Percentiles rank a stretch among this genome's conserved stretches.
phyloP scores from a whole-genome alignment of 78 protist species.

The Dictyostelium discoideum region DNA sequence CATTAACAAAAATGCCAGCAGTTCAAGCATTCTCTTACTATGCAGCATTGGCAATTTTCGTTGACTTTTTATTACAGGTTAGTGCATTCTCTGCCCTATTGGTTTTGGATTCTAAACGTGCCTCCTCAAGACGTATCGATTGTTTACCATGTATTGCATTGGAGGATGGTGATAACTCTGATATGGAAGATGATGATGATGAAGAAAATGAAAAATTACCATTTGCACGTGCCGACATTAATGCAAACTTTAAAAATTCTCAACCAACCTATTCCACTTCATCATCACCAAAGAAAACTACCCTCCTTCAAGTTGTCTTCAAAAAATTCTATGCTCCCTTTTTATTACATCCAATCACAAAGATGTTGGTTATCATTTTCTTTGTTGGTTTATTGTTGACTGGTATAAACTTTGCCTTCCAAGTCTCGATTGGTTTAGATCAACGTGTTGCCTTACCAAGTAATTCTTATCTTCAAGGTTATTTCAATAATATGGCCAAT shows the following conservation, averaged over 20 bases:
- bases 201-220: not conserved
- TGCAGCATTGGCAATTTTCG: slow-evolving; percentile 84
- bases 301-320: slow-evolving; percentile 23
- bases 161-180: slow-evolving; percentile 45
- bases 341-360: slow-evolving; percentile 40
- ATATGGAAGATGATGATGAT: slow-evolving; percentile 56
- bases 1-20: slow-evolving; percentile 90
- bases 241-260: not conserved
- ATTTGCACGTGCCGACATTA: slow-evolving; percentile 13
- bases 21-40: slow-evolving; percentile 85
- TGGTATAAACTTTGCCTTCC: slow-evolving; percentile 31
- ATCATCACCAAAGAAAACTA: not conserved
- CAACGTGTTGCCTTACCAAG: slow-evolving; percentile 85
- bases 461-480: slow-evolving; percentile 80
- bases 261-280: slow-evolving; percentile 4
- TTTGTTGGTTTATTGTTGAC: slow-evolving; percentile 28
- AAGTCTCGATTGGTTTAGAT: slow-evolving; percentile 80
- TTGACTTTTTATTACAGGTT: slow-evolving; percentile 84
- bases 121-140: slow-evolving; percentile 73
- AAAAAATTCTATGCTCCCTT: slow-evolving; percentile 65
- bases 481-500: slow-evolving; percentile 52
- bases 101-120: slow-evolving; percentile 74
- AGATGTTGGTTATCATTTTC: slow-evolving; percentile 11
- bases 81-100: slow-evolving; percentile 80
- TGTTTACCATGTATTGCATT: slow-evolving; percentile 75